phyloP scores from a whole-genome alignment of 2,329 filamentous ascomycete species.

The Apiospora malaysiana region DNA sequence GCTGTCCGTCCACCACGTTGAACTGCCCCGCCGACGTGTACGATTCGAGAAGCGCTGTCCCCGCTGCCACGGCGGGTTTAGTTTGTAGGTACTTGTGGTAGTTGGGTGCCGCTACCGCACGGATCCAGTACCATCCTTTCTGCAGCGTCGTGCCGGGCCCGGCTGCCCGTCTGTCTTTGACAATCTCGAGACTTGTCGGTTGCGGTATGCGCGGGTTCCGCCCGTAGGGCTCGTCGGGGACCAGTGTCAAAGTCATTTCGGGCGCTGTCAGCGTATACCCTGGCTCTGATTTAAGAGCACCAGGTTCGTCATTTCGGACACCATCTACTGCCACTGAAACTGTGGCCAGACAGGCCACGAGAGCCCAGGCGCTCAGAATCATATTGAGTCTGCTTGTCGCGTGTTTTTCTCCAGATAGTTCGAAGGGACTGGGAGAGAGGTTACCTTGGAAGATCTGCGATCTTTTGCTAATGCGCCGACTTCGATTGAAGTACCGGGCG shows the following conservation, averaged over 20 bases:
- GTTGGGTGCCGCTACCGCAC: conserved; percentile 62
- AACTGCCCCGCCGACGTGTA: conserved; percentile 63
- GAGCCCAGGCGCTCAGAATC: not conserved
- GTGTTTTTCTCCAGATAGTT: not conserved
- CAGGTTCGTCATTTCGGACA: not conserved
- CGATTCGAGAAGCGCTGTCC: conserved; percentile 56
- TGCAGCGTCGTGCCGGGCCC: conserved; percentile 47
- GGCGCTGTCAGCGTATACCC: not conserved
- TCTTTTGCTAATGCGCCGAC: not conserved
- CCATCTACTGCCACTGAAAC: not conserved
- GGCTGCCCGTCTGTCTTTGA: not conserved
- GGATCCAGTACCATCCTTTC: conserved; percentile 61
- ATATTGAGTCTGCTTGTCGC: not conserved
- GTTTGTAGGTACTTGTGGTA: conserved; percentile 62
- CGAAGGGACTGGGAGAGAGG: no score
- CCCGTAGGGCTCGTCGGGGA: conserved; percentile 7
- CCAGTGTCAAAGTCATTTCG: conserved; percentile 9
- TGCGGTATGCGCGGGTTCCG: not conserved
- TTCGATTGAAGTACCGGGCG: no score
- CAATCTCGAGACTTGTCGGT: not conserved
- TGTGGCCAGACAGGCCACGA: not conserved
- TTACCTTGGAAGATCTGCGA: not conserved
- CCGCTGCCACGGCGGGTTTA: conserved; percentile 47
- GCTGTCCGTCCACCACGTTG: conserved; percentile 60
- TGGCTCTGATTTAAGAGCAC: not conserved